Evolutionary conservation across 495 filamentous ascomycete species (phyloP), one percentile per base, ranked within the genome.

Genomic region (Letharia columbiana): DNA sequence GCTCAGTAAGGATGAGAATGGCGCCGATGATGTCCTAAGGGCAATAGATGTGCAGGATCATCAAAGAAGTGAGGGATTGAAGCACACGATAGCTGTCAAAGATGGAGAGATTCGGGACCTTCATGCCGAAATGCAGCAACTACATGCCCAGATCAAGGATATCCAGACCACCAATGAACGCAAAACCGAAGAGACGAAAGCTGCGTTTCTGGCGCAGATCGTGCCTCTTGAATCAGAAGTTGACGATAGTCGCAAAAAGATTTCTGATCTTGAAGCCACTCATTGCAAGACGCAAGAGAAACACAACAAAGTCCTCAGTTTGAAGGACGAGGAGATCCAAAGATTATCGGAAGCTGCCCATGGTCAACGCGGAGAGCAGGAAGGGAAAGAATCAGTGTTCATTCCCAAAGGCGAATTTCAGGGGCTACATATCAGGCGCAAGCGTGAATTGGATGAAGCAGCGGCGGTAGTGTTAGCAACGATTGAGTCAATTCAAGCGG

Each of bases 361-460:
- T 8, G 59, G n/a, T 28, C 39, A 40, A 44, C 42, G 40, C 9
- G 23, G 42, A 45, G 58, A 66, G n/a, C 64, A 66, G 58, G 64
- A 35, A 6, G 59, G 47, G 41, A 58, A 61, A 17, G 57, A 66
- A 60, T 61, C 64, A 13, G 59, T 45, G 8, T 39, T 35, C 39
- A 66, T 58, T 54, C 64, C 56, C 41, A 45, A 60, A 44, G 37
- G 42, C 35, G 64, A 66, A 13, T 66, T 66, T 15, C 64, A 52
- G 49, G 35, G 50, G 39, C 23, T 66, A 40, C 64, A 66, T 23
- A 39, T 9, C 23, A 61, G 61, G 57, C 64, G 61, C 58, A 66
- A 66, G 47, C 64, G 64, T 35, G 60, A 66, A 28, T 20, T 66
- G 23, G 64, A 66, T 39, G 64, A 61, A 23, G 57, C 45, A 31